phyloP scores from a whole-genome alignment of 2,329 filamentous ascomycete genomes.

The Didymella glomerata region DNA sequence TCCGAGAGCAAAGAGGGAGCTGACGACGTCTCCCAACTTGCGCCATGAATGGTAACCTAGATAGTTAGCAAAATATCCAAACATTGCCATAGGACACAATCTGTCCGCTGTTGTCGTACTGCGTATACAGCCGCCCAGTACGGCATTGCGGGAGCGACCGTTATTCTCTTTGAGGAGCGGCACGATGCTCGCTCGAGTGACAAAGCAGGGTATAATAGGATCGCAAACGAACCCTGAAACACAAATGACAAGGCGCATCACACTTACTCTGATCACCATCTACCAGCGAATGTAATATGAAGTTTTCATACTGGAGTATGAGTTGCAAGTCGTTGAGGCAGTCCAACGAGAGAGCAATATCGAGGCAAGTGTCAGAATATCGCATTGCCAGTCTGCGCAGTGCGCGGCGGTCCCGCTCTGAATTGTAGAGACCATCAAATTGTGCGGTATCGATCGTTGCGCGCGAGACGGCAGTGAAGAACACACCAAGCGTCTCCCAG shows the following conservation, averaged over 20 bases:
- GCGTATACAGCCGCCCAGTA: background rate
- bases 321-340: conserved; percentile 8
- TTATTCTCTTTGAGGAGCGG: background rate
- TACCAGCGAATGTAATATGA: conserved; percentile 16
- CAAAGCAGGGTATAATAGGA: too few relatives aligned
- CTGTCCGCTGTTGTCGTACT: background rate
- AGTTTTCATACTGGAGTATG: conserved; percentile 22
- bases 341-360: conserved; percentile 43
- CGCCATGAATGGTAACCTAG: background rate
- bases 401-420: conserved; percentile 3
- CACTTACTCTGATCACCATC: conserved; percentile 9
- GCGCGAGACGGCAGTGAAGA: conserved; percentile 7
- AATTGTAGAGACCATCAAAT: conserved; percentile 40
- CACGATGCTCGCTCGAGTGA: background rate
- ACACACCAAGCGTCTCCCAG: conserved; percentile 3
- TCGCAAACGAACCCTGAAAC: too few relatives aligned
- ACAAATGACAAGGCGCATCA: too few relatives aligned
- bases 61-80: background rate
- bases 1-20: background rate
- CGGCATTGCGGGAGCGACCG: background rate
- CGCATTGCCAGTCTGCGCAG: conserved; percentile 4
- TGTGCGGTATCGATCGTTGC: conserved; percentile 49
- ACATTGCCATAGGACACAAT: background rate
- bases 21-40: background rate
- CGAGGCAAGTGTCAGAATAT: conserved; percentile 47